Percentiles rank a stretch among this genome's conserved stretches.
phyloP scores from a whole-genome alignment of 2,329 filamentous ascomycete species.

The Arachnomyces sp. region DNA sequence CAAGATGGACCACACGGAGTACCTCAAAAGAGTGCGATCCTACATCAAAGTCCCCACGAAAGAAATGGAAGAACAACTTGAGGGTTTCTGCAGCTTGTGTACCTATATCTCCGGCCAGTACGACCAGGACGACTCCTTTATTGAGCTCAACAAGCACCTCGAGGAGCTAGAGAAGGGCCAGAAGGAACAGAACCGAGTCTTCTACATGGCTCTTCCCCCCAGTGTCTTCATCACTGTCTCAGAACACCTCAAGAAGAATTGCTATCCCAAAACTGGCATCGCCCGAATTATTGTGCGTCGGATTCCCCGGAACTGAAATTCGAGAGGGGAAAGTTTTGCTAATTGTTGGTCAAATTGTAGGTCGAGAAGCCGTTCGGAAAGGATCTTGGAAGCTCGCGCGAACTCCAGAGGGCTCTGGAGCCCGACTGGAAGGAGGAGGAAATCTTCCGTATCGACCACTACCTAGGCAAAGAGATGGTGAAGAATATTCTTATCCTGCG shows the following conservation, averaged over 20 bases:
- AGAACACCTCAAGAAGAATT: conserved; percentile 93
- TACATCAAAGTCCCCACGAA: conserved; percentile 99
- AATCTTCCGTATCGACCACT: conserved; percentile 98
- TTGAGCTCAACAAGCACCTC: conserved; percentile 74
- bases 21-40: conserved; percentile 85
- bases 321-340: conserved; percentile 1
- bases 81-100: conserved; percentile 81
- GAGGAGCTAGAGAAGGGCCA: conserved; percentile 74
- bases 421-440: conserved; percentile 99
- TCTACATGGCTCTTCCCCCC: conserved; percentile 98
- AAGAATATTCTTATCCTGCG: conserved; percentile 98
- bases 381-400: conserved; percentile 85
- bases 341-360: conserved; percentile 38
- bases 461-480: conserved; percentile 99
- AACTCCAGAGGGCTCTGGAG: conserved; percentile 87
- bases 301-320: not conserved
- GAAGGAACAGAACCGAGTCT: conserved; percentile 80
- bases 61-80: conserved; percentile 89
- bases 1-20: conserved; percentile 98
- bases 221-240: conserved; percentile 98
- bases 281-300: conserved; percentile 79
- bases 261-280: conserved; percentile 85
- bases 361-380: conserved; percentile 99
- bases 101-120: conserved; percentile 96
- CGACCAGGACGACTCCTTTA: conserved; percentile 91